Percentiles rank a stretch among this genome's conserved stretches.
Conservation (phyloP, 1,139 yeast species). For the Kurtzmaniella quercitrusa region DNA sequence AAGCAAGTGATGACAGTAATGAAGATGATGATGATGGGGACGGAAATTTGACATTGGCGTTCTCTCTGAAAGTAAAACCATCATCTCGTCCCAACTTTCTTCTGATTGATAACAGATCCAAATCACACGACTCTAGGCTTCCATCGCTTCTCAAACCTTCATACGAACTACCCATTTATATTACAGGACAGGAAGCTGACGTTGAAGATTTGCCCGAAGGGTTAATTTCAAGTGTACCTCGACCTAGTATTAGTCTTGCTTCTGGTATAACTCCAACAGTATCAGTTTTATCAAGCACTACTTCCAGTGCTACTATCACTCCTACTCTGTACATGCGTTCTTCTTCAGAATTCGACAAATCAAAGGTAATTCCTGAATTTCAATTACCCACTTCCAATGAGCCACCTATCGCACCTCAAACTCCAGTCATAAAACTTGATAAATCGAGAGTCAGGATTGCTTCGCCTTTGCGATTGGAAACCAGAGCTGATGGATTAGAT, state of each 20-base stretch:
- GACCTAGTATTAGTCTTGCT: constrained; percentile 18
- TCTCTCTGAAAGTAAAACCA: constrained; percentile 40
- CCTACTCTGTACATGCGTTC: constrained; percentile 4
- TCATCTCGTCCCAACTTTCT: constrained; percentile 35
- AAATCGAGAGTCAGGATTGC: not conserved
- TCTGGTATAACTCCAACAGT: constrained; percentile 10
- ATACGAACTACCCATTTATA: constrained; percentile 24
- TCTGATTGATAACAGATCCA: constrained; percentile 31
- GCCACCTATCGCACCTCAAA: not conserved
- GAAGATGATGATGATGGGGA: constrained; percentile 28
- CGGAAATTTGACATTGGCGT: constrained; percentile 52
- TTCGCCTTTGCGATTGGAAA: constrained; percentile 3
- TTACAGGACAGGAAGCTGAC: constrained; percentile 28
- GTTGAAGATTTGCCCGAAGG: constrained; percentile 43
- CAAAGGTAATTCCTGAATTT: not conserved
- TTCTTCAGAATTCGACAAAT: not conserved
- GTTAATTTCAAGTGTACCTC: constrained; percentile 24
- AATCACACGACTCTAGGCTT: constrained; percentile 43
- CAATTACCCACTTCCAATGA: not conserved
- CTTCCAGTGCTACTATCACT: constrained; percentile 20
- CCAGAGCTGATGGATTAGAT: not conserved
- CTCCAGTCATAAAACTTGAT: not conserved
- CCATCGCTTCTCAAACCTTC: constrained; percentile 20
- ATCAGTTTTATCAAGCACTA: constrained; percentile 14
- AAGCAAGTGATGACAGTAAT: constrained; percentile 13